A percentile compares a stretch with the other conserved stretches of the same genome.
Evolutionary conservation across 1,284 basidiomycete species (phyloP).

Genomic region (Butyriboletus appendiculatus): DNA sequence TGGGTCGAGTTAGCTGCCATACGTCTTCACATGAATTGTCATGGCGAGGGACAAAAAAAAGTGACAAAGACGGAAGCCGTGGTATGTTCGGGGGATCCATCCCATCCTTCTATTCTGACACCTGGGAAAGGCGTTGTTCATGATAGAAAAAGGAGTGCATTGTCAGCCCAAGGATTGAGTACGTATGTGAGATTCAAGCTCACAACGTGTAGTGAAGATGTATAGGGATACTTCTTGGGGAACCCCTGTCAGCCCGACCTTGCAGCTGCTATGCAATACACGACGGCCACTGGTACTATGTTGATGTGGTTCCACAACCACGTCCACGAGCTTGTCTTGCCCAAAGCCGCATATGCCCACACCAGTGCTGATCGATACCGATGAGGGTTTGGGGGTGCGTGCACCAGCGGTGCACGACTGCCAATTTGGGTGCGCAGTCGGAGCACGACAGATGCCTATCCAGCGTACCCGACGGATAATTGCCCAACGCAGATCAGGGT

Average conservation of each 20-base stretch:
- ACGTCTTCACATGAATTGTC: background rate
- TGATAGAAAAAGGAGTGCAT: background rate
- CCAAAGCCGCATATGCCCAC: background rate
- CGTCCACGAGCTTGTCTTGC: background rate
- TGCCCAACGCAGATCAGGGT: constrained; percentile 18
- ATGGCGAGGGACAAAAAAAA: background rate
- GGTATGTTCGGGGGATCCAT: constrained; percentile 7
- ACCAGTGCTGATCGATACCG: background rate
- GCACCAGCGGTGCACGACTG: background rate
- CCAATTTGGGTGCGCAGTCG: background rate
- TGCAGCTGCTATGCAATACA: background rate
- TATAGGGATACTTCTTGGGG: constrained; percentile 9
- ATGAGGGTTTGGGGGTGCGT: background rate
- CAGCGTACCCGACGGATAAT: background rate
- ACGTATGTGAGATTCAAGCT: background rate
- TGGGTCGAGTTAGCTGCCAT: background rate
- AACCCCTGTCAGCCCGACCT: background rate
- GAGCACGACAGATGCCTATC: background rate
- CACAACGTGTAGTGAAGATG: constrained; percentile 18
- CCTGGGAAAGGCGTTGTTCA: constrained; percentile 16
- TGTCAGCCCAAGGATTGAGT: background rate
- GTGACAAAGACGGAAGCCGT: background rate
- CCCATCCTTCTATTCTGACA: constrained; percentile 13
- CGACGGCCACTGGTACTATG: background rate
- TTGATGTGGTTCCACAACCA: background rate